Evolutionary conservation across 1,284 basidiomycete species (phyloP).

Genomic region (Cystobasidium slooffiae): DNA sequence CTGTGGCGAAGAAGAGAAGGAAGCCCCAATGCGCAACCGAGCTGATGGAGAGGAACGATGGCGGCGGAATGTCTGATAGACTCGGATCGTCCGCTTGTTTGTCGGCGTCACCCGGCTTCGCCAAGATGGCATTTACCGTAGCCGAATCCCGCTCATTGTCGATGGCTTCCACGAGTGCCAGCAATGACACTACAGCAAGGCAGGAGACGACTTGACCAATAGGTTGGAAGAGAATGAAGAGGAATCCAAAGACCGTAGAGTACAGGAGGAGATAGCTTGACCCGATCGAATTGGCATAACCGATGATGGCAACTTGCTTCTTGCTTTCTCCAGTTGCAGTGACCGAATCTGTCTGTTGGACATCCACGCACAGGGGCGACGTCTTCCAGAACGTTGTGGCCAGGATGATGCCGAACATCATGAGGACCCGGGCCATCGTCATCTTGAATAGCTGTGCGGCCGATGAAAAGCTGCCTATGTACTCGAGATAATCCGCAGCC

Average conservation of each 20-base stretch:
- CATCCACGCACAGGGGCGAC: conserved; percentile 72
- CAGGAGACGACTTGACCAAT: conserved; percentile 79
- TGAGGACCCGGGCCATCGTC: conserved; percentile 66
- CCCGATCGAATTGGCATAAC: conserved; percentile 88
- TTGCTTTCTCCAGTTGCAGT: conserved; percentile 56
- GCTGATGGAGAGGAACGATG: conserved; percentile 70
- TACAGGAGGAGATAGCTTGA: conserved; percentile 83
- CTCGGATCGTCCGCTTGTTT: neutral
- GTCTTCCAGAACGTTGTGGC: conserved; percentile 71
- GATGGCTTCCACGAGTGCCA: conserved; percentile 74
- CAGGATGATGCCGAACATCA: conserved; percentile 63
- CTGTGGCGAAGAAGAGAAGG: conserved; percentile 81
- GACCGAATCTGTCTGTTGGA: conserved; percentile 58
- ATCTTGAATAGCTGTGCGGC: conserved; percentile 63
- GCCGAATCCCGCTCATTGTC: conserved; percentile 77
- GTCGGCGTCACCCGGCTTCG: conserved; percentile 8
- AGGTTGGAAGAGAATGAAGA: conserved; percentile 73
- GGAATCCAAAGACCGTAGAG: conserved; percentile 66
- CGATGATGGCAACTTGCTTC: conserved; percentile 70
- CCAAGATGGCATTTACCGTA: conserved; percentile 57
- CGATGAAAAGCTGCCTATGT: conserved; percentile 23
- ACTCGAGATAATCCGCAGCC: conserved; percentile 65
- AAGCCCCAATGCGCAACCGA: conserved; percentile 76
- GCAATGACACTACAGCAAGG: conserved; percentile 66
- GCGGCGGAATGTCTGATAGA: conserved; percentile 45